Evolutionary conservation across 164 flowering plant genomes (phyloP).

Genomic region (Chimonanthus salicifolius): DNA sequence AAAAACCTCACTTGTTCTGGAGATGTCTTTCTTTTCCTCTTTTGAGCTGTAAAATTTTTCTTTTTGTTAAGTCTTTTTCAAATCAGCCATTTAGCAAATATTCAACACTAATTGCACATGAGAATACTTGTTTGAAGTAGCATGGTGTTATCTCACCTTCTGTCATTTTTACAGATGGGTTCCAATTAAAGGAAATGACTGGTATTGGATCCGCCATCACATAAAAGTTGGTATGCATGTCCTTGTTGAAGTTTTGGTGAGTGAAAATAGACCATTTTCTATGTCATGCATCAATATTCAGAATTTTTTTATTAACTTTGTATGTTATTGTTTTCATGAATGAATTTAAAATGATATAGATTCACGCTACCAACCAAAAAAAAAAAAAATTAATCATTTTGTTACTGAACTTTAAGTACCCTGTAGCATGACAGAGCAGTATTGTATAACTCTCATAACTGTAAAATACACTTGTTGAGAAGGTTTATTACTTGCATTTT

Average conservation of each 20-base stretch:
- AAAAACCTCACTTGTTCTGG: conserved; percentile 3
- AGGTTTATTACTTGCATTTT: too few relatives aligned
- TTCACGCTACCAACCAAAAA: too few relatives aligned
- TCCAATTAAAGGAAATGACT: conserved; percentile 90
- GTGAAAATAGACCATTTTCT: conserved; percentile 20
- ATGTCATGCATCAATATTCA: background rate
- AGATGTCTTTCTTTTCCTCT: too few relatives aligned
- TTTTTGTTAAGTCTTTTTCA: background rate
- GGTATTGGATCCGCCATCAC: conserved; percentile 98
- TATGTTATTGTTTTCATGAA: background rate
- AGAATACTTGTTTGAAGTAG: background rate
- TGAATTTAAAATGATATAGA: too few relatives aligned
- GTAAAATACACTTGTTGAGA: too few relatives aligned
- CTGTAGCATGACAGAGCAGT: too few relatives aligned
- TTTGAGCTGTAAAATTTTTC: background rate
- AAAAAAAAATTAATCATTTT: too few relatives aligned
- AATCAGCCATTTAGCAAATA: too few relatives aligned
- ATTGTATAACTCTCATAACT: too few relatives aligned
- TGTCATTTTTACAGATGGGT: conserved; percentile 77
- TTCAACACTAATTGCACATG: too few relatives aligned
- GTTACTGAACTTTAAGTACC: too few relatives aligned
- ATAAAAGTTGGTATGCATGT: conserved; percentile 91
- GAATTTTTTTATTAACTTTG: background rate
- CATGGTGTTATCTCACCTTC: background rate
- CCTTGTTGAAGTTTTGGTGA: conserved; percentile 88